Evolutionary conservation across 2,329 filamentous ascomycete species (phyloP).

Genomic region (Diaporthe australafricana): DNA sequence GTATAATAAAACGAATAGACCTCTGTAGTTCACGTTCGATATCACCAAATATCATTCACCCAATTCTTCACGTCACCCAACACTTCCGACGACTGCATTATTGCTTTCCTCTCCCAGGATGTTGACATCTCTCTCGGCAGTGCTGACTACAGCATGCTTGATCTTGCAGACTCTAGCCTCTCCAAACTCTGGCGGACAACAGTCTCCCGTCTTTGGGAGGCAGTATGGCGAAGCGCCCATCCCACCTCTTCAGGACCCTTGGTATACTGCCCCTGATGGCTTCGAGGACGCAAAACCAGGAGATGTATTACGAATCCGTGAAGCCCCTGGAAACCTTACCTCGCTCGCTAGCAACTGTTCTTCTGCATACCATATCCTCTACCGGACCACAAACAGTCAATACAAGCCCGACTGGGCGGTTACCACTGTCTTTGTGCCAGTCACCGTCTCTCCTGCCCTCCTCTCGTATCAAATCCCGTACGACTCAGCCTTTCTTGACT

Average conservation of each 20-base stretch:
- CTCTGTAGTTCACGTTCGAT: too few species aligned
- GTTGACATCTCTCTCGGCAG: slow-evolving; percentile 1
- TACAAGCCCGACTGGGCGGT: slow-evolving; percentile 52
- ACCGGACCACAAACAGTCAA: slow-evolving; percentile 50
- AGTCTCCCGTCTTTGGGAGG: background rate
- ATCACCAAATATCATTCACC: background rate
- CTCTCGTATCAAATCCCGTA: slow-evolving; percentile 57
- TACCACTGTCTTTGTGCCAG: slow-evolving; percentile 50
- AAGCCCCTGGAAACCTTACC: slow-evolving; percentile 44
- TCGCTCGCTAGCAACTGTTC: slow-evolving; percentile 38
- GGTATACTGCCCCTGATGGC: slow-evolving; percentile 46
- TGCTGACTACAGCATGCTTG: slow-evolving; percentile 16
- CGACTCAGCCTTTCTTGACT: slow-evolving; percentile 53
- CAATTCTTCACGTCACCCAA: background rate
- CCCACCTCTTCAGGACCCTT: slow-evolving; percentile 47
- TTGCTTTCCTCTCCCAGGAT: background rate
- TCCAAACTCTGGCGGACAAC: background rate
- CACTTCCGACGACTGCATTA: background rate
- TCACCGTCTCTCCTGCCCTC: slow-evolving; percentile 42
- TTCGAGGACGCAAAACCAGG: slow-evolving; percentile 45
- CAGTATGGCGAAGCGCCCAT: slow-evolving; percentile 34
- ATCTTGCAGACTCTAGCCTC: background rate
- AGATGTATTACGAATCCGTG: slow-evolving; percentile 45
- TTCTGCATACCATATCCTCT: slow-evolving; percentile 51
- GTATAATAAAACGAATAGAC: background rate